Conservation (phyloP, 2,329 filamentous ascomycete species). For the Pestalotiopsis sp. region DNA sequence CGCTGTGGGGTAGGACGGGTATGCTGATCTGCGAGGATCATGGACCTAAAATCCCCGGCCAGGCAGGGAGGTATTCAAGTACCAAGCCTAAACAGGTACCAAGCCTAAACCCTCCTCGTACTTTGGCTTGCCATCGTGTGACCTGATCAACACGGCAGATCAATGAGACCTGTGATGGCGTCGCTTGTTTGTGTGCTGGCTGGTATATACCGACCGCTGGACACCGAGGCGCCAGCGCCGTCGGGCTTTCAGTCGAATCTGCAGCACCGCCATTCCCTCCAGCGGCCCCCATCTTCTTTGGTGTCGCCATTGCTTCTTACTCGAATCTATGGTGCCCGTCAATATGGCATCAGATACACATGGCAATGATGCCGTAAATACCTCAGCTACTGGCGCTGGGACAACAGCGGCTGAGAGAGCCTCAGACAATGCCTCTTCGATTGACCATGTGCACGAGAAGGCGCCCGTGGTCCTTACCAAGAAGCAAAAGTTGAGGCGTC, state of each 20-base stretch:
- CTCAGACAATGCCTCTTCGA: conserved; percentile 24
- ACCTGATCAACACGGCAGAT: not conserved
- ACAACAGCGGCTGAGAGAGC: not conserved
- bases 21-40: not conserved
- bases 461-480: conserved; percentile 26
- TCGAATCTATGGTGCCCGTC: not conserved
- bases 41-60: not conserved
- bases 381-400: not conserved
- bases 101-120: not conserved
- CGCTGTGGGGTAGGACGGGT: not conserved
- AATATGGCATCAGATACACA: not conserved
- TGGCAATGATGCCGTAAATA: not conserved
- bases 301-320: not conserved
- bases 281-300: not conserved
- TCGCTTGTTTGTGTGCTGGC: not conserved
- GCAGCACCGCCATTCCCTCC: not conserved
- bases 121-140: not conserved
- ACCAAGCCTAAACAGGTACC: not conserved
- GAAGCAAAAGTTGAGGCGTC: conserved; percentile 40
- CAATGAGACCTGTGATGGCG: not conserved
- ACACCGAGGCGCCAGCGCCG: not conserved
- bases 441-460: conserved; percentile 31
- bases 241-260: not conserved
- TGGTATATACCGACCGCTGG: not conserved
- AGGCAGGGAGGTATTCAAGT: not conserved